Evolutionary conservation across 345 rosid species (phyloP), one percentile per base, ranked within the genome.

Genomic region (Syzygium aromaticum): DNA sequence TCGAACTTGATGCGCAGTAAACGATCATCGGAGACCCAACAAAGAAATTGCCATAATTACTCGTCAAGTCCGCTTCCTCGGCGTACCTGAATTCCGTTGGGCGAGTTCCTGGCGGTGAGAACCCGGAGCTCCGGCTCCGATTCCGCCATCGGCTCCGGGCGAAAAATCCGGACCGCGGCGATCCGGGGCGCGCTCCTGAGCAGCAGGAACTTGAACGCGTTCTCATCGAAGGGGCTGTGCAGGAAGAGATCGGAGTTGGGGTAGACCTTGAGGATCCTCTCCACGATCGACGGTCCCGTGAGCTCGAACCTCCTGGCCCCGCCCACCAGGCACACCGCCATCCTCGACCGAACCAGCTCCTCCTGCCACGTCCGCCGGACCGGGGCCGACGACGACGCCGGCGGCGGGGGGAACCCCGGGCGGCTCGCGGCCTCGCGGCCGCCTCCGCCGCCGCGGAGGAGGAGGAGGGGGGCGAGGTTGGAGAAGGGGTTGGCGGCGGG

Each of bases 221-320:
- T 90, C 19, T 86, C 25, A 23, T 98, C 99, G 61, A 94, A 85
- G 3, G 98, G 98, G 85, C 96, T 90, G 90, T 95, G 95, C n/a
- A 97, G 88, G 85, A 96, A 97, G 30, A 97, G 94, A 92, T 97
- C 99, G 0, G 99, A 92, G 51, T 95, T 94, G 4, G 99, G 95
- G 87, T 97, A 95, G 54, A 94, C 94, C 59, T 73, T 86, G 27
- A 97, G 93, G 56, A 97, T 87, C 78, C 92, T 95, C 89, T 92
- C 92, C 28, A 97, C 86, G n/a, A 97, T 96, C 53, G 99, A 97
- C 46, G 98, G 98, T 13, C 99, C 99, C 1, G 99, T 97, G 52
- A 97, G 90, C 92, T 96, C 99, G 86, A 97, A 97, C 89, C 98
- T 91, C 84, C 99, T 90, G n/a, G 99, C 99, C 61, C 98, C 99